Base-by-base conservation (phyloP, 2,329 filamentous ascomycete species). In the Ceratocystis cacaofunesta region DNA sequence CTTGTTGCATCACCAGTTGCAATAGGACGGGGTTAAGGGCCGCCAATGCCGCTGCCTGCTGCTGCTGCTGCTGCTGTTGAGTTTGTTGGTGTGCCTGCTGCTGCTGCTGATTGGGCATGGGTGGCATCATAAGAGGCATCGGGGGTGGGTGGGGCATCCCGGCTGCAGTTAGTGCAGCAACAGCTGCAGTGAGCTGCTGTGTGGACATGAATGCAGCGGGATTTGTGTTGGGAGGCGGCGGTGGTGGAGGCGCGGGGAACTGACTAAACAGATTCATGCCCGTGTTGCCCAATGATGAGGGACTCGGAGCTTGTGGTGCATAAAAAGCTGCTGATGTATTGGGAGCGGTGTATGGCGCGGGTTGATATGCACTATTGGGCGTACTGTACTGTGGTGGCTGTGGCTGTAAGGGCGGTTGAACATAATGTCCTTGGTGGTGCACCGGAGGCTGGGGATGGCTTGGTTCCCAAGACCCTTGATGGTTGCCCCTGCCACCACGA, bases 51-150 rank as follows among this genome's bases (percentile, higher is more conserved):
- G 60, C 48, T 17, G 52, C 57, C 10, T 61, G 58, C 5, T 61
- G 58, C 30, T 65, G 63, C 5, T 64, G 64, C 5, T 61, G 68
- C 25, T 70, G 69, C 30, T 32, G 30, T 32, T 70, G 68, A 52
- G 69, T 68, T 17, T 70, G 72, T 22, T 68, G 74, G 57, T 75
- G 73, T 44, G 74, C 75, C 41, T 73, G 73, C 44, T 71, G 48
- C 74, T 72, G 65, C 12, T 52, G 62, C 6, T 66, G 67, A 25
- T 62, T 71, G 67, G 68, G 71, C 67, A 12, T 71, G 10, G 32
- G 10, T 5, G 58, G 46, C 32, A 22, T 19, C 36, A 52, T 28
- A 10, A 25, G 6, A n/a, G 61, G 61, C 44, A 62, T 50, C 61
- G 50, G 3, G 7, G 61, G 61, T 15, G 50, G 19, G 25, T 62